Conservation (phyloP, 2,329 filamentous ascomycete species). For the Fusarium sp. region DNA sequence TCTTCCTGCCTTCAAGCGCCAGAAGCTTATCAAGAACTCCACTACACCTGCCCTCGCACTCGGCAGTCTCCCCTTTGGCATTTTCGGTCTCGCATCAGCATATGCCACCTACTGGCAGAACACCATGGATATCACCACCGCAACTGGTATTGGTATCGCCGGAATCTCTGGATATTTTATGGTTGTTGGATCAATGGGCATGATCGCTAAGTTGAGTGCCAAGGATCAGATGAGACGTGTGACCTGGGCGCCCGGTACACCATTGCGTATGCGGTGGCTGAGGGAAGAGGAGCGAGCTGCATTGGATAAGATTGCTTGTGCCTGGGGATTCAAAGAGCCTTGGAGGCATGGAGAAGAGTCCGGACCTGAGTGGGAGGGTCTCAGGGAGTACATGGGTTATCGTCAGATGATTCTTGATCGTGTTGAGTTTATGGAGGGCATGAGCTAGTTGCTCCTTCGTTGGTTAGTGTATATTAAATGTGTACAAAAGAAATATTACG, state of each 20-base stretch:
- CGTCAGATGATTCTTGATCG: conserved; percentile 92
- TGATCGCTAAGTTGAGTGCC: conserved; percentile 85
- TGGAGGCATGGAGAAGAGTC: conserved; percentile 89
- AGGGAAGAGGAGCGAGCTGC: conserved; percentile 91
- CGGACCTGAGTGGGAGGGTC: conserved; percentile 86
- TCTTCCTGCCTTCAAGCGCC: conserved; percentile 73
- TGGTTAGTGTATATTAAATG: conserved; percentile 35
- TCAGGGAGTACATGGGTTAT: conserved; percentile 85
- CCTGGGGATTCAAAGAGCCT: conserved; percentile 90
- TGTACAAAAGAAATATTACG: conserved; percentile 32
- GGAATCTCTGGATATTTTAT: conserved; percentile 87
- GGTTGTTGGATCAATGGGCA: conserved; percentile 83
- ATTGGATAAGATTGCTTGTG: conserved; percentile 84
- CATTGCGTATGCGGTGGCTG: conserved; percentile 84
- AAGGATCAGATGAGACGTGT: conserved; percentile 97
- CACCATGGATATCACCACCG: conserved; percentile 80
- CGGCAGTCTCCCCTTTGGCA: conserved; percentile 72
- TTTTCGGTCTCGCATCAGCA: conserved; percentile 75
- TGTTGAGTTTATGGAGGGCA: conserved; percentile 91
- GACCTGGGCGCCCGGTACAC: conserved; percentile 87
- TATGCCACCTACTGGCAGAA: conserved; percentile 63
- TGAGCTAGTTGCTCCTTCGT: conserved; percentile 60
- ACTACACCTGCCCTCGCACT: conserved; percentile 70
- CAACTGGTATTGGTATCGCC: conserved; percentile 82
- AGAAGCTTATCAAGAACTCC: conserved; percentile 75